Conservation (phyloP, 2,329 filamentous ascomycete genomes). For the Venturia pyrina region DNA sequence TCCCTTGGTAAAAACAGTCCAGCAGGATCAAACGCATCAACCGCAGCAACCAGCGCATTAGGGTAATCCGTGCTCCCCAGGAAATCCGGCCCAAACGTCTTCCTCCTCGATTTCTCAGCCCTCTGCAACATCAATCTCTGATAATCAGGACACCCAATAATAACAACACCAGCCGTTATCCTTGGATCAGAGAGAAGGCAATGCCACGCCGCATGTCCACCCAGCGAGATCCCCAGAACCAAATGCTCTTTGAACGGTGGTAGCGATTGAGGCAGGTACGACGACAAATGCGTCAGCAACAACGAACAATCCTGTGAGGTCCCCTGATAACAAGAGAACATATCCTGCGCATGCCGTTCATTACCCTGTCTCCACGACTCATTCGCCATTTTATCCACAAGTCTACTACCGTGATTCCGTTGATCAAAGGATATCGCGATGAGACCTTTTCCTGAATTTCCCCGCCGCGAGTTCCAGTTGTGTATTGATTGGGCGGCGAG, state of each 20-base stretch:
- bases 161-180: conserved; percentile 64
- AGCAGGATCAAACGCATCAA: conserved; percentile 63
- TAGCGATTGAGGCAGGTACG: conserved; percentile 54
- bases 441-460: conserved; percentile 42
- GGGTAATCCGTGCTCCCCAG: conserved; percentile 74
- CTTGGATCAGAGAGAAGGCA: conserved; percentile 67
- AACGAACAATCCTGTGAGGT: conserved; percentile 66
- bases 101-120: conserved; percentile 58
- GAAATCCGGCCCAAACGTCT: conserved; percentile 56
- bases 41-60: conserved; percentile 49
- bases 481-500: conserved; percentile 59
- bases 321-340: conserved; percentile 68
- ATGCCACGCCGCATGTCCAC: conserved; percentile 84
- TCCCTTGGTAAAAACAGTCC: conserved; percentile 50
- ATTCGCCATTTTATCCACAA: conserved; percentile 60
- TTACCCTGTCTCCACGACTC: conserved; percentile 73
- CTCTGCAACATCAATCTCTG: conserved; percentile 70
- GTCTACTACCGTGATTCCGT: conserved; percentile 75
- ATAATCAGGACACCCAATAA: conserved; percentile 88
- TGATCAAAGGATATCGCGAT: conserved; percentile 85
- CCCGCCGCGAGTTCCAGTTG: conserved; percentile 49
- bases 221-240: conserved; percentile 73
- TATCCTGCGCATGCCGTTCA: conserved; percentile 74
- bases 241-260: conserved; percentile 49
- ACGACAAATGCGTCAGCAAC: conserved; percentile 68